Evolutionary conservation across 148 eudicot species (phyloP).

Genomic region (Rhododendron ferrugineum): DNA sequence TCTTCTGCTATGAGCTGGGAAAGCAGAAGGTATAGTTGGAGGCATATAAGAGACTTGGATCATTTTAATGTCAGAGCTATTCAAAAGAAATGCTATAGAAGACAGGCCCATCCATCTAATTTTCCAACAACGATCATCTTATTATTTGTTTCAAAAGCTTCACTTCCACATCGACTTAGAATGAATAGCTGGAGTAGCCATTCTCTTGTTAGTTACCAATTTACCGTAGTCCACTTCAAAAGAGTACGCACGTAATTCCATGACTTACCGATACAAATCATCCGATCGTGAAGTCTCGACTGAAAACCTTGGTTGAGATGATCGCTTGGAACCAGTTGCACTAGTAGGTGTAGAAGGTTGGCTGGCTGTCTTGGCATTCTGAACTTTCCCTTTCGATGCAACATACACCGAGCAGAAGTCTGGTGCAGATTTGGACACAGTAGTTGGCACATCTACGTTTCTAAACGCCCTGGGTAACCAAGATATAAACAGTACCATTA

Average conservation of each 20-base stretch:
- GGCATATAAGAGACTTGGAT: neutral
- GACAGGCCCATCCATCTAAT: neutral
- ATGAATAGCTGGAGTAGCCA: neutral
- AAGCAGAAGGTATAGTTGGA: neutral
- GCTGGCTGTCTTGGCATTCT: slow-evolving; percentile 31
- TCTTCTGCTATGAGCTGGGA: neutral
- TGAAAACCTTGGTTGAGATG: slow-evolving; percentile 13
- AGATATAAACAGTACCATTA: neutral
- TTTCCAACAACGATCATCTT: neutral
- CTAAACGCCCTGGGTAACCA: slow-evolving; percentile 43
- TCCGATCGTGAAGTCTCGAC: neutral
- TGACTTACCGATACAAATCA: slow-evolving; percentile 9
- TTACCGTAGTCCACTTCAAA: neutral
- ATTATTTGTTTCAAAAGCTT: neutral
- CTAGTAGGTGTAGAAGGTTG: slow-evolving; percentile 13
- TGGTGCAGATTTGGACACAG: slow-evolving; percentile 50
- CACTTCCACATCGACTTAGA: neutral
- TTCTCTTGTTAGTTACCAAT: neutral
- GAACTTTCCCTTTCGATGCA: slow-evolving; percentile 45
- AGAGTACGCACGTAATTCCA: neutral
- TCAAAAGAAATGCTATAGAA: neutral
- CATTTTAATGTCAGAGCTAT: neutral
- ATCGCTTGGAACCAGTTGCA: slow-evolving; percentile 5
- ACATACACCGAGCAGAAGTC: slow-evolving; percentile 52
- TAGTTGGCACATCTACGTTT: slow-evolving; percentile 47